A percentile compares a stretch with the other conserved stretches of the same genome.
phyloP scores from a whole-genome alignment of 2,329 filamentous ascomycete genomes.

The Bipolaris sorokiniana region DNA sequence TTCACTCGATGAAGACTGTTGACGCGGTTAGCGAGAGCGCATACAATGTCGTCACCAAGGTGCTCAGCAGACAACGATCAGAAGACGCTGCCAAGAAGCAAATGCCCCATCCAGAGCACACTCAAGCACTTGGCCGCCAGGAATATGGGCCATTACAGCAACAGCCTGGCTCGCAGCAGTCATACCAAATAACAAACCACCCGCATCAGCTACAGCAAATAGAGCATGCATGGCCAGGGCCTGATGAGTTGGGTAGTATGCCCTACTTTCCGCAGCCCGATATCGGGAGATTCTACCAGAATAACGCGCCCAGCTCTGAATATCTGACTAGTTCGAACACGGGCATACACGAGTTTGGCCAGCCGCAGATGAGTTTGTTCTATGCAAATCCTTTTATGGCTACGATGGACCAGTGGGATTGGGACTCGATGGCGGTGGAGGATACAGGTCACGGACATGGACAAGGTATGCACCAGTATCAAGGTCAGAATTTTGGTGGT shows the following conservation, averaged over 20 bases:
- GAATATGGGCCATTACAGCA: background rate
- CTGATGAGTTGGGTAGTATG: background rate
- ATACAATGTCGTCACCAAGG: slow-evolving; percentile 24
- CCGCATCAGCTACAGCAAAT: background rate
- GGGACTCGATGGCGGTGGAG: slow-evolving; percentile 4
- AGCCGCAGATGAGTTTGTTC: slow-evolving; percentile 11
- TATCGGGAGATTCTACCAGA: background rate
- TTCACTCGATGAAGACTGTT: slow-evolving; percentile 35
- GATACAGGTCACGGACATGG: background rate
- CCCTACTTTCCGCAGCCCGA: slow-evolving; percentile 1
- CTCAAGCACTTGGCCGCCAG: background rate
- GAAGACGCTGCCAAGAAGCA: background rate
- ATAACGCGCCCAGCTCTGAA: background rate
- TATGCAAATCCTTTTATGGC: slow-evolving; percentile 22
- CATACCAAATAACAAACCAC: background rate
- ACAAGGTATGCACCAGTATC: background rate
- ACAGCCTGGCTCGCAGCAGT: background rate
- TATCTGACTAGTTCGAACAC: background rate
- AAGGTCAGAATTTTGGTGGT: background rate
- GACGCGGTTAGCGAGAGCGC: slow-evolving; percentile 40
- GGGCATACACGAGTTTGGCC: background rate
- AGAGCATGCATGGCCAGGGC: background rate
- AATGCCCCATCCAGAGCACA: slow-evolving; percentile 1
- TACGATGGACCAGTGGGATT: slow-evolving; percentile 18
- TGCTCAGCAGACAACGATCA: slow-evolving; percentile 15